Conservation (phyloP, 2,329 filamentous ascomycete species). For the Zymoseptoria tritici region DNA sequence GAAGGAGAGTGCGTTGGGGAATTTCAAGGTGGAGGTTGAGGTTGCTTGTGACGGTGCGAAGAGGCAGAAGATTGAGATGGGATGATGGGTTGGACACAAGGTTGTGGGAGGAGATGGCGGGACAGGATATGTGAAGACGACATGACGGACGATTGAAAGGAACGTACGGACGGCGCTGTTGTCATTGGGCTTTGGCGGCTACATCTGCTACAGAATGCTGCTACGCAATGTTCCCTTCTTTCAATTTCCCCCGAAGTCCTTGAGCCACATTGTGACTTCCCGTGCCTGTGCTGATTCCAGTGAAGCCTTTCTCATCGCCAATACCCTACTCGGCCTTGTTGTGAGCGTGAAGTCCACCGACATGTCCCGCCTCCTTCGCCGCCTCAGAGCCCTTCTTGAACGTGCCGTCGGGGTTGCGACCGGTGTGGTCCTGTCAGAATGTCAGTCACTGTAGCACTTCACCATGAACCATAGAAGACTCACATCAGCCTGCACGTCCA, state of each 20-base stretch:
- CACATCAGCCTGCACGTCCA: neutral
- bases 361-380: slow-evolving; percentile 15
- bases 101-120: neutral
- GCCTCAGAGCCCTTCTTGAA: slow-evolving; percentile 17
- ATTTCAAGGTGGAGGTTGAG: too few relatives aligned
- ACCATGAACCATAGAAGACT: neutral
- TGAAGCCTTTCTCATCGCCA: neutral
- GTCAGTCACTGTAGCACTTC: neutral
- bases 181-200: neutral
- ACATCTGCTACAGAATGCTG: neutral
- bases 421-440: slow-evolving; percentile 9
- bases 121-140: neutral
- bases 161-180: neutral
- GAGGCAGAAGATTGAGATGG: neutral
- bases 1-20: too few relatives aligned
- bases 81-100: neutral
- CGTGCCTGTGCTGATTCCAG: neutral
- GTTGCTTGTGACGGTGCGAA: neutral
- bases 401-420: slow-evolving; percentile 18
- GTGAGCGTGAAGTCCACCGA: neutral
- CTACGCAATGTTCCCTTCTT: neutral
- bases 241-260: neutral
- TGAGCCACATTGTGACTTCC: neutral
- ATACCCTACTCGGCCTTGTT: neutral
- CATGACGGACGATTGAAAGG: neutral